Evolutionary conservation across 2,329 filamentous ascomycete genomes (phyloP), one percentile per base, ranked within the genome.

Genomic region (Cercospora zeae-maydis): DNA sequence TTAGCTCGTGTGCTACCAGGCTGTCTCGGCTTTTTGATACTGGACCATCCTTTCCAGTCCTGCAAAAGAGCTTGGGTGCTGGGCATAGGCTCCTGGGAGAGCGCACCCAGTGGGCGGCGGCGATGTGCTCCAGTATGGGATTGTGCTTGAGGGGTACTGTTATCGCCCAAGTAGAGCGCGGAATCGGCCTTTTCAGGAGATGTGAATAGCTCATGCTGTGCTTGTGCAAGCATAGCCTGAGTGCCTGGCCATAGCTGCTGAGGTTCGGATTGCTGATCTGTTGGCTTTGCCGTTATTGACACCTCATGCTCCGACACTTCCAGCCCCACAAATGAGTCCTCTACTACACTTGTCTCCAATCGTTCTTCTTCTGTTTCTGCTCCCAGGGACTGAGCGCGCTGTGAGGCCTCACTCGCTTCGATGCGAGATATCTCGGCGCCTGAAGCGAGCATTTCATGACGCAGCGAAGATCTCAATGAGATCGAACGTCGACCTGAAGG

Each of bases 41-140:
- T 78, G 63, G 70, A 79, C 78, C 45, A 79, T 69, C 51, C 77
- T 73, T 57, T 74, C 76, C 66, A 75, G 8, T 74, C 77, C 27
- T 75, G 73, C 52, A 81, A 75, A 8, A 82, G 68, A 14, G 78
- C 77, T 59, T 82, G 80, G 1, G 80, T 82, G 61, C 77, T 79
- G 33, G 78, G 72, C 55, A 71, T 34, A 8, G 66, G 66, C 49
- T 70, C 70, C 57, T 71, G 68, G 13, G 66, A 69, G 14, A 70
- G 64, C 16, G 59, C 61, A 39, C 39, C 62, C 3, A 70, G 64
- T 51, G 67, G 67, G 14, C 60, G 63, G 2, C 67, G 64, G 16
- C 45, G 58, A 53, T 66, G 55, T 24, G 16, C 75, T 75, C 24
- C 73, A 72, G 37, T 70, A 66, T 37, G 74, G 74, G 49, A 74